phyloP scores from a whole-genome alignment of 2,329 filamentous ascomycete genomes.

The Phoma herbarum region DNA sequence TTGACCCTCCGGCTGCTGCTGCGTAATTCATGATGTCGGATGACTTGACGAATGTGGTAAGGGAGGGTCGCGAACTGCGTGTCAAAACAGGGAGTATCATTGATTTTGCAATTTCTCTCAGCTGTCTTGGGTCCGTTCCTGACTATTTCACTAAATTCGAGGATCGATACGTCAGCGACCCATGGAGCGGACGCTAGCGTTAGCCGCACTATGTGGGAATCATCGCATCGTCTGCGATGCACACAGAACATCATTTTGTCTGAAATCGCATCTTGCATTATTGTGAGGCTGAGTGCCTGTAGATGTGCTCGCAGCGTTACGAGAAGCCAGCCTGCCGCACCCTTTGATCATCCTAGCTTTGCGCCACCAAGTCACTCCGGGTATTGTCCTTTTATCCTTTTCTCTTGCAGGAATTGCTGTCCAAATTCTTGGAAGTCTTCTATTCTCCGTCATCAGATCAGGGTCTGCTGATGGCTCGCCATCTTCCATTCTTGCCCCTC shows the following conservation, averaged over 20 bases:
- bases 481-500: conserved; percentile 39
- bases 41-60: conserved; percentile 14
- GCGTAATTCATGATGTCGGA: conserved; percentile 29
- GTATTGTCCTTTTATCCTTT: background rate
- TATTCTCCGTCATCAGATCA: conserved; percentile 24
- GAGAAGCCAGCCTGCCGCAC: background rate
- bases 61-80: background rate
- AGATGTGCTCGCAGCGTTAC: background rate
- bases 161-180: conserved; percentile 33
- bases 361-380: background rate
- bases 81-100: conserved; percentile 6
- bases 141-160: conserved; percentile 11
- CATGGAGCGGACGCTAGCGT: conserved; percentile 25
- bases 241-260: background rate
- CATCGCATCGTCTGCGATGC: conserved; percentile 8
- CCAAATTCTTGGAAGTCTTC: background rate
- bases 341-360: background rate
- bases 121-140: conserved; percentile 3
- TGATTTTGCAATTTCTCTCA: conserved; percentile 4
- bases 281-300: background rate
- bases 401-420: background rate
- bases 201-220: conserved; percentile 26
- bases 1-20: conserved; percentile 28
- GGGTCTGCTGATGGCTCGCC: conserved; percentile 43
- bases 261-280: background rate